A percentile compares a stretch with the other conserved stretches of the same genome.
phyloP scores from a whole-genome alignment of 176 grass and related monocot species.

The Rhynchospora tenuis region DNA sequence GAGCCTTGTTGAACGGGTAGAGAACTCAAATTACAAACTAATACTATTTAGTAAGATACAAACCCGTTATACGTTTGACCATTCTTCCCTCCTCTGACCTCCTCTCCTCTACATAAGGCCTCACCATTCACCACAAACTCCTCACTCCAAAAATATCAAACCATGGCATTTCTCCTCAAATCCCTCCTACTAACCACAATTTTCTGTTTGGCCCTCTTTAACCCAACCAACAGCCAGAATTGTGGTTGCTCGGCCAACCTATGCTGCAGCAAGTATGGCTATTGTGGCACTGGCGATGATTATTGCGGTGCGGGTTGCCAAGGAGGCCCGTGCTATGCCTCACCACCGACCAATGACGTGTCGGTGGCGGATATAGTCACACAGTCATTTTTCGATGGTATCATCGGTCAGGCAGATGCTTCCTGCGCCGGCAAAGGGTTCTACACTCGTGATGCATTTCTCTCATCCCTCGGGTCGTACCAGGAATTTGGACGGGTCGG shows the following conservation, averaged over 20 bases:
- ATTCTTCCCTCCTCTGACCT: background rate
- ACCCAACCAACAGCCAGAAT: slow-evolving; percentile 18
- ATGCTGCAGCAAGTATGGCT: slow-evolving; percentile 35
- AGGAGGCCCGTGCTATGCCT: slow-evolving; percentile 17
- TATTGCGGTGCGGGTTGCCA: slow-evolving; percentile 32
- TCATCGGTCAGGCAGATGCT: slow-evolving; percentile 44
- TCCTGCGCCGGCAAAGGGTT: slow-evolving; percentile 43
- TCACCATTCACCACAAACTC: background rate
- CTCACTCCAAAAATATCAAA: background rate
- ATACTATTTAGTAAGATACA: background rate
- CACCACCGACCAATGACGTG: slow-evolving; percentile 11
- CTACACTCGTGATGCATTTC: slow-evolving; percentile 78
- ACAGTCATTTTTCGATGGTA: slow-evolving; percentile 41
- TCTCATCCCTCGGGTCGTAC: slow-evolving; percentile 37
- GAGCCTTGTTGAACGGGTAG: background rate
- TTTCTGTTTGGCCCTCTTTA: slow-evolving; percentile 11
- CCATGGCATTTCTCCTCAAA: slow-evolving; percentile 12
- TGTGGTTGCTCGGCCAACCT: background rate
- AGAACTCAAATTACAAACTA: background rate
- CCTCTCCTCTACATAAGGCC: background rate
- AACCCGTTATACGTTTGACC: background rate
- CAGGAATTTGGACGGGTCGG: slow-evolving; percentile 43
- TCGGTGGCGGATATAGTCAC: slow-evolving; percentile 31
- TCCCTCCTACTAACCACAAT: slow-evolving; percentile 5
- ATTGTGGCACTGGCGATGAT: background rate